These are phyloP conservation scores for Ophiostoma himal-ulmi DNA, from an alignment of 2,329 filamentous ascomycete genomes.

Conservation along the genomic window DNA sequence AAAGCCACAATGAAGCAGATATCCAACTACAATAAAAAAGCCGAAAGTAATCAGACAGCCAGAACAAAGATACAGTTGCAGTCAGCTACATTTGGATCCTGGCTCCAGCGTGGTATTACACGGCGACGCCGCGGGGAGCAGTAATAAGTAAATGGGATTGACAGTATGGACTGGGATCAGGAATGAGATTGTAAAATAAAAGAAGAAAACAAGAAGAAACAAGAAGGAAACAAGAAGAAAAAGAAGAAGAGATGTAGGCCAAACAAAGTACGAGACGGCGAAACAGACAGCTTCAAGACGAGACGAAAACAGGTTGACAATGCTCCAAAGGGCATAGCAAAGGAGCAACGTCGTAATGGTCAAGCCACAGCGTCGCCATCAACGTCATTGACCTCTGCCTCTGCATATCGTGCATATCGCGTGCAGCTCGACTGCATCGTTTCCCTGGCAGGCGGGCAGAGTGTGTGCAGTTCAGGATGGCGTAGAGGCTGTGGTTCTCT, in stretches of 20 bases:
- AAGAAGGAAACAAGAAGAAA: not conserved
- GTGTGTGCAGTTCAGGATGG: not conserved
- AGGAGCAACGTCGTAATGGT: conserved; percentile 14
- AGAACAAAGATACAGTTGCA: not conserved
- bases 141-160: not conserved
- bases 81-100: not conserved
- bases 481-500: too few species aligned
- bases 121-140: not conserved
- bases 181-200: not conserved
- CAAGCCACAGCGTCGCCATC: conserved; percentile 21
- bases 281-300: not conserved
- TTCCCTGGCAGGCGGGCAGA: conserved; percentile 17
- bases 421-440: conserved; percentile 11
- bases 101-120: not conserved
- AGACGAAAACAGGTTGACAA: not conserved
- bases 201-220: not conserved
- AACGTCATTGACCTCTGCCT: conserved; percentile 18
- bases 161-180: too few species aligned
- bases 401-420: conserved; percentile 7
- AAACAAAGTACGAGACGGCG: too few species aligned
- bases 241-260: not conserved
- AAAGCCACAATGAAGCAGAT: not conserved
- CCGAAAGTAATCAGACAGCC: not conserved
- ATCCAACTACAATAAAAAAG: too few species aligned
- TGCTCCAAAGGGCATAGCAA: not conserved